Conservation (phyloP, 768 basidiomycete genomes). For the Pholiota molesta region DNA sequence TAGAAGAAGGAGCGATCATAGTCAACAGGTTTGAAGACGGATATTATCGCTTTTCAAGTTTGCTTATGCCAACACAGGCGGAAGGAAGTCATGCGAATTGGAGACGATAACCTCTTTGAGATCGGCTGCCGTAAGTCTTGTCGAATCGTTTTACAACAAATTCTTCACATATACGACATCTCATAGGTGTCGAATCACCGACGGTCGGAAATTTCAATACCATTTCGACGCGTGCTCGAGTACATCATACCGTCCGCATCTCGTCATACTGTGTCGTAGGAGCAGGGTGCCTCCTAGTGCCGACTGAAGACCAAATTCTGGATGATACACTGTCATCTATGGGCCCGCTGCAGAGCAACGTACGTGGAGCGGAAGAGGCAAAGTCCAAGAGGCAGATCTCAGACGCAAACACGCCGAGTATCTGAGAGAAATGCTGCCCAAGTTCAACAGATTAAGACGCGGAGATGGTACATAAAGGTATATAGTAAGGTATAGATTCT, state of each 20-base stretch:
- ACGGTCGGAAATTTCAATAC: constrained; percentile 86
- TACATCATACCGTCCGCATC: constrained; percentile 82
- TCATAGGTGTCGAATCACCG: constrained; percentile 82
- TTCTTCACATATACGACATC: neutral
- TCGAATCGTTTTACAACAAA: neutral
- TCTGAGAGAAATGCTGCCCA: constrained; percentile 87
- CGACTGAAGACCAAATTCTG: constrained; percentile 75
- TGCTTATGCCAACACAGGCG: constrained; percentile 37
- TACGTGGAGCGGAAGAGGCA: constrained; percentile 85
- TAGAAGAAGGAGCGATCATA: constrained; percentile 90
- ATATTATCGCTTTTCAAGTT: neutral
- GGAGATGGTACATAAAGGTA: constrained; percentile 51
- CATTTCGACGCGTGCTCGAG: constrained; percentile 79
- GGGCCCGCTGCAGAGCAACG: constrained; percentile 76
- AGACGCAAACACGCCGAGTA: constrained; percentile 91
- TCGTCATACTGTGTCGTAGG: constrained; percentile 84
- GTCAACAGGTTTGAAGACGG: constrained; percentile 67
- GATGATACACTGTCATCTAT: constrained; percentile 86
- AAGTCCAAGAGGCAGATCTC: constrained; percentile 81
- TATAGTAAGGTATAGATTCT: constrained; percentile 9
- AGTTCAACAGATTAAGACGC: constrained; percentile 77
- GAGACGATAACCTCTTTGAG: constrained; percentile 93
- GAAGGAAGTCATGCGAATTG: constrained; percentile 91
- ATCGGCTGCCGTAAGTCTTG: constrained; percentile 82
- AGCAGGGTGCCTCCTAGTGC: constrained; percentile 77